Evolutionary conservation across 2,329 filamentous ascomycete genomes (phyloP).

Genomic region (Penicillium sp.): DNA sequence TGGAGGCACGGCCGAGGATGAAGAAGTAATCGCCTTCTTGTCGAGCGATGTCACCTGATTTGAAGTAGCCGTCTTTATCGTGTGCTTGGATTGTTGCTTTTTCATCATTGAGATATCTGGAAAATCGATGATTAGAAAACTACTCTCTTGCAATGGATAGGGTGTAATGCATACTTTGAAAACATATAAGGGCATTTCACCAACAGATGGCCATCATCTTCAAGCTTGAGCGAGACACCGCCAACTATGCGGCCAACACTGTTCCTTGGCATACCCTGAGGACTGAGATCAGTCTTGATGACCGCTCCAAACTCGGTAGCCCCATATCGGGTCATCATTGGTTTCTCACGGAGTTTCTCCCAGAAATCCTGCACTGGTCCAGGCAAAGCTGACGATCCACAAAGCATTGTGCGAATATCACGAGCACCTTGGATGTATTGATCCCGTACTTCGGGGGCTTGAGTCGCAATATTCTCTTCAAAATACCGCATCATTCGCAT

Average conservation of each 20-base stretch:
- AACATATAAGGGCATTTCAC: constrained; percentile 42
- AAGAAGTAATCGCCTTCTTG: constrained; percentile 46
- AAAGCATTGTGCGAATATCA: constrained; percentile 27
- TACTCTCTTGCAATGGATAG: background rate
- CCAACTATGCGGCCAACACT: constrained; percentile 38
- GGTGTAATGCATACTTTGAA: constrained; percentile 30
- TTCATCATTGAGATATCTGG: constrained; percentile 37
- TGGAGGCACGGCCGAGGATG: constrained; percentile 53
- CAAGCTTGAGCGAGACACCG: constrained; percentile 44
- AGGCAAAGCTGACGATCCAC: constrained; percentile 49
- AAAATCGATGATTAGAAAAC: background rate
- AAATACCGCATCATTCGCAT: constrained; percentile 47
- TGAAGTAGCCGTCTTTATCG: constrained; percentile 47
- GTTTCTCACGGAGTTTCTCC: constrained; percentile 27
- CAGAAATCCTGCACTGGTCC: constrained; percentile 54
- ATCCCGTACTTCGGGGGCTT: constrained; percentile 18
- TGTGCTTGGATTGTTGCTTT: constrained; percentile 46
- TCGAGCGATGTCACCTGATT: constrained; percentile 44
- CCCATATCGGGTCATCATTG: constrained; percentile 47
- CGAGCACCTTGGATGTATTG: constrained; percentile 44
- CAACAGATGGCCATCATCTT: constrained; percentile 51
- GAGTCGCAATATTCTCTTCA: constrained; percentile 33
- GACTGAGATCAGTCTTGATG: constrained; percentile 43
- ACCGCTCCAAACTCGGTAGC: constrained; percentile 47
- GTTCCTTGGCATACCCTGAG: constrained; percentile 16